Percentiles rank a stretch among this genome's conserved stretches.
These are phyloP conservation scores for Porodaedalea pini DNA, from an alignment of 1,284 basidiomycete genomes.

Conservation along the genomic window DNA sequence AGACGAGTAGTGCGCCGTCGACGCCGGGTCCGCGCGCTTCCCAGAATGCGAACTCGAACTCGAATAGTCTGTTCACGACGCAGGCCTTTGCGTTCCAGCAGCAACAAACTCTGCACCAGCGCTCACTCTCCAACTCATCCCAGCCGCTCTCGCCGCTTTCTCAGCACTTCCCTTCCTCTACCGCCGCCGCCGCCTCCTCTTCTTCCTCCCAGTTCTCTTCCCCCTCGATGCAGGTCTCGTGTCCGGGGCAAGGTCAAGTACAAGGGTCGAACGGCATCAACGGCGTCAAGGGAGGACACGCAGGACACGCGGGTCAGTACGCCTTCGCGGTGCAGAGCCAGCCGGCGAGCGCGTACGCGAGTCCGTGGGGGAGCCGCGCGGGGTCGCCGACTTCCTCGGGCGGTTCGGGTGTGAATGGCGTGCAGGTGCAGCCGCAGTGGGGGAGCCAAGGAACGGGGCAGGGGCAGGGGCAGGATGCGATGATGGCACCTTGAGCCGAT, in stretches of 20 bases:
- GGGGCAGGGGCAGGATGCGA: not conserved
- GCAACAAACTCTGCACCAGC: constrained; percentile 8
- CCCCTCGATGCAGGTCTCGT: not conserved
- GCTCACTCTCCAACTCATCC: not conserved
- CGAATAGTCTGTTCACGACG: constrained; percentile 23
- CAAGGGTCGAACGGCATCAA: constrained; percentile 3
- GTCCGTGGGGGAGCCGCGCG: constrained; percentile 14
- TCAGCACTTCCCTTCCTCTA: not conserved
- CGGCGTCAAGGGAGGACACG: constrained; percentile 20
- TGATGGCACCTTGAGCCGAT: too few relatives aligned
- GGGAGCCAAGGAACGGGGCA: not conserved
- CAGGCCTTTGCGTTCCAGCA: constrained; percentile 21
- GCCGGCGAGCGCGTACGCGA: constrained; percentile 21
- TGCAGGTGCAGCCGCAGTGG: not conserved
- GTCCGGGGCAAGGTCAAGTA: not conserved
- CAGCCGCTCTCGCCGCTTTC: not conserved
- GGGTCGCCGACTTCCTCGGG: constrained; percentile 25
- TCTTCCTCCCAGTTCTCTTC: not conserved
- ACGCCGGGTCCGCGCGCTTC: constrained; percentile 10
- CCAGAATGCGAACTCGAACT: too few relatives aligned
- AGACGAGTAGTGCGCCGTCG: constrained; percentile 23
- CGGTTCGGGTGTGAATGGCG: constrained; percentile 6
- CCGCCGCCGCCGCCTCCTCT: not conserved
- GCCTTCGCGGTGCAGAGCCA: constrained; percentile 14
- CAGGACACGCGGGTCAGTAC: not conserved